These are phyloP conservation scores for Adansonia digitata DNA, from an alignment of 345 rosid species.

Conservation along the genomic window DNA sequence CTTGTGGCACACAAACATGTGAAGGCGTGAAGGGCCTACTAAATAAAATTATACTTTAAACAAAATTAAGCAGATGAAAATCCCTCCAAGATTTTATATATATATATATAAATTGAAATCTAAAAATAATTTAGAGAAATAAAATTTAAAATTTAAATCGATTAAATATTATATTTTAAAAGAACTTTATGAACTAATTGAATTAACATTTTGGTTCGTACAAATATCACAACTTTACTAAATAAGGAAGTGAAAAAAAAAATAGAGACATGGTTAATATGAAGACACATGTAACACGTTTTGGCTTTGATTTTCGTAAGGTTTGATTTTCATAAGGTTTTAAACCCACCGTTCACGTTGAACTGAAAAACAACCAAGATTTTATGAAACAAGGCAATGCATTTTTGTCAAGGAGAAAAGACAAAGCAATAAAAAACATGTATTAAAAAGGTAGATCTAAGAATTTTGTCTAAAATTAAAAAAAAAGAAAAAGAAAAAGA, in stretches of 20 bases:
- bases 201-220: no score
- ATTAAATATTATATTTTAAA: no score
- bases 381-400: no score
- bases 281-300: neutral
- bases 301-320: neutral
- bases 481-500: neutral
- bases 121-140: no score
- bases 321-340: neutral
- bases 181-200: no score
- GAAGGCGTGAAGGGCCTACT: neutral
- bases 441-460: neutral
- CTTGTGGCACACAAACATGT: constrained; percentile 3
- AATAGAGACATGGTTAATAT: no score
- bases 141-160: no score
- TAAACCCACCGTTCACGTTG: constrained; percentile 2
- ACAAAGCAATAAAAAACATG: neutral
- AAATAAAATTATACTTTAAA: neutral
- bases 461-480: neutral
- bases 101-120: no score
- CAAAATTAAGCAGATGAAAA: neutral
- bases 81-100: no score
- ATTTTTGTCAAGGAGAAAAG: neutral
- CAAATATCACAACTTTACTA: neutral
- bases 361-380: neutral
- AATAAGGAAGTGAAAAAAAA: neutral